These are phyloP conservation scores for Marchantia paleacea DNA, from an alignment of 225 moss, liverwort and hornwort species.

Conservation along the genomic window DNA sequence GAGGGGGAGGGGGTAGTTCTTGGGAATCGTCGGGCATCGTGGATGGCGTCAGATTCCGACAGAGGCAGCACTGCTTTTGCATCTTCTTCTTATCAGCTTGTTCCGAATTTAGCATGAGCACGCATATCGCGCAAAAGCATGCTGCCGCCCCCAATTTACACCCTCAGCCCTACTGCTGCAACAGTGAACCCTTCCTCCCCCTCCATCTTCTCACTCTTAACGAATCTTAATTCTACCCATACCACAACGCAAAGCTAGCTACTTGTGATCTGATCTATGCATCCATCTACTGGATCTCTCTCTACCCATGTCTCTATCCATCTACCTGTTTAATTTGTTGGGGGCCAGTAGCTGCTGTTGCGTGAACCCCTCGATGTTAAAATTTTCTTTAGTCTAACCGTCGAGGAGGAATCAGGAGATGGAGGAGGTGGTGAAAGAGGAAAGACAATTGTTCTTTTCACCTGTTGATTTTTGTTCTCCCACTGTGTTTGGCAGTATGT, in stretches of 20 bases:
- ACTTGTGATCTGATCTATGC: neutral
- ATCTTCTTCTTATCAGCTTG: constrained; percentile 22
- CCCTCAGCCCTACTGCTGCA: neutral
- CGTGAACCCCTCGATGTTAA: neutral
- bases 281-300: too few relatives aligned
- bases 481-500: constrained; percentile 2
- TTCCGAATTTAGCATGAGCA: constrained; percentile 19
- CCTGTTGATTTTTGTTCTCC: neutral
- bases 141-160: constrained; percentile 16
- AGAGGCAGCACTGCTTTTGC: constrained; percentile 13
- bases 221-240: neutral
- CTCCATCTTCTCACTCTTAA: neutral
- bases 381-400: neutral
- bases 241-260: neutral
- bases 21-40: constrained; percentile 21
- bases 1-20: constrained; percentile 8
- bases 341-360: neutral
- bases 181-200: neutral
- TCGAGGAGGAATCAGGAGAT: neutral
- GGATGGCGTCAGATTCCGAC: constrained; percentile 22
- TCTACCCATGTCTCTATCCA: too few relatives aligned
- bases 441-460: constrained; percentile 8
- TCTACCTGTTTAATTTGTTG: neutral
- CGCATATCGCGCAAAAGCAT: constrained; percentile 12
- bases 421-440: neutral